Evolutionary conservation across 1,284 basidiomycete species (phyloP).

Genomic region (Melampsora larici-populina): DNA sequence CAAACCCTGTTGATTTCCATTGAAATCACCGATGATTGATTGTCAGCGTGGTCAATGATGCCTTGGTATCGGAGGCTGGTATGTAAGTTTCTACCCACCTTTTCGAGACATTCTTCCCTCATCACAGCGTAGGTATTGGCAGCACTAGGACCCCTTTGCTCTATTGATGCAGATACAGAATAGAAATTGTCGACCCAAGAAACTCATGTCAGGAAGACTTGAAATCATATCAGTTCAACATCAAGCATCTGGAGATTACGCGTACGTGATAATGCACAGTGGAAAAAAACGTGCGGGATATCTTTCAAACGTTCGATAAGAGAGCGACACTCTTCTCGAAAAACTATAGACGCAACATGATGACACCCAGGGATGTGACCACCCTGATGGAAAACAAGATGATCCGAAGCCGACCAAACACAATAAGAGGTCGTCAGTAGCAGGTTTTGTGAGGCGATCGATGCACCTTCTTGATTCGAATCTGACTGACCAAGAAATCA

Average conservation of each 20-base stretch:
- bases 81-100: neutral
- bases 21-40: neutral
- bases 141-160: slow-evolving; percentile 24
- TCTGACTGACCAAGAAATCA: slow-evolving; percentile 16
- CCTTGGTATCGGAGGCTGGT: neutral
- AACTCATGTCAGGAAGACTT: too few relatives aligned
- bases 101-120: slow-evolving; percentile 14
- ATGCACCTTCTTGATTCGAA: neutral
- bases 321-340: neutral
- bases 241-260: neutral
- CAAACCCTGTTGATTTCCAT: neutral
- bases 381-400: slow-evolving; percentile 3
- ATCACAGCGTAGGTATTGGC: slow-evolving; percentile 18
- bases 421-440: neutral
- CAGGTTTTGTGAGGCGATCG: neutral
- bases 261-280: slow-evolving; percentile 33
- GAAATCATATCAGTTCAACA: neutral
- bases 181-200: too few relatives aligned
- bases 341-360: slow-evolving; percentile 5
- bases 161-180: neutral
- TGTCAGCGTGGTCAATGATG: too few relatives aligned
- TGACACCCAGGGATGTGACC: slow-evolving; percentile 37
- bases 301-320: slow-evolving; percentile 25
- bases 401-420: neutral
- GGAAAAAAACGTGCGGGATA: slow-evolving; percentile 24